phyloP scores from a whole-genome alignment of 139 green algal genomes.

The Bryopsis sp. region DNA sequence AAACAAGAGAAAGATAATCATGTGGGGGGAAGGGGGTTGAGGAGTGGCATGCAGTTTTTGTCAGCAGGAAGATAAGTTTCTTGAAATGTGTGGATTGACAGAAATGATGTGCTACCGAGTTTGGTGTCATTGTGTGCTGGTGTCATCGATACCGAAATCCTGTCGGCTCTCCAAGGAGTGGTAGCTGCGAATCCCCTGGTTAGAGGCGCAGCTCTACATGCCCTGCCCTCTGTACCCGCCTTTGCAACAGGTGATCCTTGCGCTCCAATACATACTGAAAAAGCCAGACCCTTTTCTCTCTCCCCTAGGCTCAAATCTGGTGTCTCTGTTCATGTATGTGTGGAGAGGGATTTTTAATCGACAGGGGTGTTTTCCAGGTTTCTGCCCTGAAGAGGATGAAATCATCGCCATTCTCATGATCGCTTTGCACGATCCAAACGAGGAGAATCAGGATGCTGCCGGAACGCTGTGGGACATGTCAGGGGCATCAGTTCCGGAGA shows the following conservation, averaged over 20 bases:
- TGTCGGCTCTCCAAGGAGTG: conserved; percentile 42
- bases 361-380: conserved; percentile 6
- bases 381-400: conserved; percentile 17
- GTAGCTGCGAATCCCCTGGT: conserved; percentile 34
- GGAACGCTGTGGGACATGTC: conserved; percentile 26
- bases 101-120: conserved; percentile 53
- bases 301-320: not conserved
- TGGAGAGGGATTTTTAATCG: not conserved
- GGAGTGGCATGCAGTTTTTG: too few species aligned
- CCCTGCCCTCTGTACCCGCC: conserved; percentile 46
- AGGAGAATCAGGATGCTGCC: conserved; percentile 31
- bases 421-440: conserved; percentile 29
- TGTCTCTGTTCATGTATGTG: not conserved
- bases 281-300: not conserved
- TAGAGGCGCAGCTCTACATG: conserved; percentile 45
- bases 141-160: conserved; percentile 35
- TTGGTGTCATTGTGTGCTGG: conserved; percentile 54
- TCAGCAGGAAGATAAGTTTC: too few species aligned
- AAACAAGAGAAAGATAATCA: too few species aligned
- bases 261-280: too few species aligned
- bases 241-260: too few species aligned
- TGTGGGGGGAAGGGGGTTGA: too few species aligned
- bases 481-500: conserved; percentile 23
- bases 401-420: conserved; percentile 11
- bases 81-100: conserved; percentile 20